phyloP scores from a whole-genome alignment of 352 stramenopile species.

The Phytophthora hibernalis region DNA sequence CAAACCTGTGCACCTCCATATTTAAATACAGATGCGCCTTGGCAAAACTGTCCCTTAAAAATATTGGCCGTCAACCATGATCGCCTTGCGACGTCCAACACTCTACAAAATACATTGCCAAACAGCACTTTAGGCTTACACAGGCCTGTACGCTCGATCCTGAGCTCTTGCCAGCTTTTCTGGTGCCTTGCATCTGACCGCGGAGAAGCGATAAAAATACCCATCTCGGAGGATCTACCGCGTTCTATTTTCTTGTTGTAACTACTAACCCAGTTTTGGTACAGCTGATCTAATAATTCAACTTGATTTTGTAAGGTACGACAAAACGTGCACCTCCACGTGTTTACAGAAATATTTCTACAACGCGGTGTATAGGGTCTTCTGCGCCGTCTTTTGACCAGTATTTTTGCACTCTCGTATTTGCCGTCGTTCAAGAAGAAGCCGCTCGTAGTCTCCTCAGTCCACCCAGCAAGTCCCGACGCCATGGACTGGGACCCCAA shows the following conservation, averaged over 20 bases:
- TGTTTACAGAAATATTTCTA: background rate
- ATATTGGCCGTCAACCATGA: too few species aligned
- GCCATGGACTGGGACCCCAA: constrained; percentile 78
- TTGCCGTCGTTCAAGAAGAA: constrained; percentile 25
- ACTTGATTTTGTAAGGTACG: background rate
- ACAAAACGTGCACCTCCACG: constrained; percentile 10
- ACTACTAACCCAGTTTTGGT: constrained; percentile 27
- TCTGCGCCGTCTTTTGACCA: constrained; percentile 21
- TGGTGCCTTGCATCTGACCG: constrained; percentile 20
- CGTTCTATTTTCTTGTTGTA: constrained; percentile 9
- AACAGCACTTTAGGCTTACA: background rate
- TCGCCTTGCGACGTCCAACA: background rate
- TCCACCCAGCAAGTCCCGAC: constrained; percentile 2
- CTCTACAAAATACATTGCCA: background rate
- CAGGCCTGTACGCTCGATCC: background rate
- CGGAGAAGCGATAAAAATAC: constrained; percentile 32
- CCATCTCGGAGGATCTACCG: constrained; percentile 14
- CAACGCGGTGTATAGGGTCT: constrained; percentile 2
- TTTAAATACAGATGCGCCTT: constrained; percentile 28
- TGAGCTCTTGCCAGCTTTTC: constrained; percentile 6
- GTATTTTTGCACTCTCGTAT: constrained; percentile 40
- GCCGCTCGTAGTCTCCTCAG: background rate
- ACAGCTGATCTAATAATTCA: constrained; percentile 2
- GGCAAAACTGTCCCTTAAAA: constrained; percentile 18
- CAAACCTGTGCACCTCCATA: constrained; percentile 13